These are phyloP conservation scores for Saccharomycopsis schoenii DNA, from an alignment of 805 yeast species.

Conservation along the genomic window DNA sequence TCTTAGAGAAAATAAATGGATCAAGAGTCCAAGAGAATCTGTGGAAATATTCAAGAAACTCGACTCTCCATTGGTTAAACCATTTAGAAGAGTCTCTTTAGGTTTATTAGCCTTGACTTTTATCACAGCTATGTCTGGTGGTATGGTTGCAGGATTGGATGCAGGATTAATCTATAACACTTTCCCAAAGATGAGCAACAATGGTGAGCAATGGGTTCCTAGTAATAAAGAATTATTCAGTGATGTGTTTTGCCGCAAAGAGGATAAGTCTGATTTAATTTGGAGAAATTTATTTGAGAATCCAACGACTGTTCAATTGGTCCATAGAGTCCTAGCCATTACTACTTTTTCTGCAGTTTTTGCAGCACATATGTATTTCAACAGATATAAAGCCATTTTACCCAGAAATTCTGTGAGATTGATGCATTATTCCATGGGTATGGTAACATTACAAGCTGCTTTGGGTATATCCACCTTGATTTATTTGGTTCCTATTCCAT, in stretches of 20 bases:
- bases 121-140: constrained; percentile 93
- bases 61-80: constrained; percentile 48
- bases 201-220: constrained; percentile 56
- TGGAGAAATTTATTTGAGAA: constrained; percentile 94
- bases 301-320: constrained; percentile 90
- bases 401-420: constrained; percentile 50
- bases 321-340: constrained; percentile 78
- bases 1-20: constrained; percentile 61
- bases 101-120: constrained; percentile 64
- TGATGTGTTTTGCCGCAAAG: constrained; percentile 55
- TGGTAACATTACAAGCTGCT: constrained; percentile 72
- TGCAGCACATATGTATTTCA: constrained; percentile 62
- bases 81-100: constrained; percentile 44
- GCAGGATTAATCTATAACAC: constrained; percentile 95
- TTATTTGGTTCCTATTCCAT: constrained; percentile 82
- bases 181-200: constrained; percentile 88
- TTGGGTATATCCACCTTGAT: constrained; percentile 81
- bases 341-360: constrained; percentile 66
- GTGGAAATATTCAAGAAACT: constrained; percentile 45
- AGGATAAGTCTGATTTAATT: constrained; percentile 61
- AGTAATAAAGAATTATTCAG: constrained; percentile 69
- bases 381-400: constrained; percentile 40
- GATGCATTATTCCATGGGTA: constrained; percentile 66
- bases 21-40: constrained; percentile 53
- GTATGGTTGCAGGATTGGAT: constrained; percentile 95